Evolutionary conservation across 1,284 basidiomycete genomes (phyloP), one percentile per base, ranked within the genome.

Genomic region (Irpex rosettiformis): DNA sequence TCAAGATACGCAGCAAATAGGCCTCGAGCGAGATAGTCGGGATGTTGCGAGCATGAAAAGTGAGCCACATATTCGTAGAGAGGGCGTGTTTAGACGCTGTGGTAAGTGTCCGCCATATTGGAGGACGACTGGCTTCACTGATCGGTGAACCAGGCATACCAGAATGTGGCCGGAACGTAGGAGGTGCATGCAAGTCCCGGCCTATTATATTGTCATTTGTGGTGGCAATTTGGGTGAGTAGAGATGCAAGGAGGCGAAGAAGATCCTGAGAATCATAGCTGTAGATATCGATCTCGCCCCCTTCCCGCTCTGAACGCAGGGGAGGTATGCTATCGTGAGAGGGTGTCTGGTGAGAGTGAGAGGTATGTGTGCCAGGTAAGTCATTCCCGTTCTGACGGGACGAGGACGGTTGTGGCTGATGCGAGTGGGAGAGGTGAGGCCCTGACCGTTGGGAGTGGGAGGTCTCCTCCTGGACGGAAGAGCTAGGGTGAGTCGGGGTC

Each of bases 1-100:
- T 98, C 74, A 98, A 86, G 63, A 99, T 99, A 43, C 96, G 88
- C 29, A 96, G 77, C 8, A 99, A 85, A 71, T 99, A 99, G 3
- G 92, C 87, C 73, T 98, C 96, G 67, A 99, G 93, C 25, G 91
- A 84, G 70, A 99, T 98, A 30, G 92, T 92, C 7, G 96, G 96
- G 28, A 98, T 84, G 72, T 98, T 96, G 27, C 96, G 86, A 0
- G 96, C 96, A 72, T 98, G 96, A 72, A 98, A 98, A 48, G 93
- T 92, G 30, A 98, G 84, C 0, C 92, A 87, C 22, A 93, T 90
- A 1, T 91, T 88, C 1, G 90, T 88, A 7, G 90, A 91, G 42
- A 97, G 81, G 1, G 94, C 88, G 4, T 80, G 75, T 55, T 87
- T 82, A 1, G 94, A 94, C 1, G 96, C 95, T 2, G 89, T 86